Base-by-base conservation (phyloP, 805 yeast species). In the Kodamaea jinghongensis region DNA sequence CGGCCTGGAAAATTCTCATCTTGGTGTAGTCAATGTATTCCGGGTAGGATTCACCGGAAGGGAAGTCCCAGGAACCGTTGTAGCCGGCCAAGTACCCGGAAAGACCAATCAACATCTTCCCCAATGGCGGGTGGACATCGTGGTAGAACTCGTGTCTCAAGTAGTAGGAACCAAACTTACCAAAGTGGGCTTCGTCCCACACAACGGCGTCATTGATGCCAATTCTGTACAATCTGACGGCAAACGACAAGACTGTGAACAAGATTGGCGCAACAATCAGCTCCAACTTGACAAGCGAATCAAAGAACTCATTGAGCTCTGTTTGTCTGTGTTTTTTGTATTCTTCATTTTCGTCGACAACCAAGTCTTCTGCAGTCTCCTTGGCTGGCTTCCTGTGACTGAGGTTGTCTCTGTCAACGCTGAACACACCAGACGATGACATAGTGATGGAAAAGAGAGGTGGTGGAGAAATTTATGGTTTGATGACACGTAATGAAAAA, bases 141-240 rank as follows among this genome's bases (percentile, higher is more conserved):
- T 87, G 95, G 62, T 90, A 91, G 59, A 86, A 88, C 54, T 87
- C 95, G 51, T 87, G 93, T 49, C 70, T 81, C 46, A 91, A 70
- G 63, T 91, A 91, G 60, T 87, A 83, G 9, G 96, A 83, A 23
- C 97, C 98, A 60, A 91, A 91, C 61, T 91, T 93, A 37, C 97
- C 99, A 62, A 91, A 91, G 68, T 90, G 96, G 29, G 96, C 97
- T 60, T 89, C 97, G 65, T 89, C 97, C 97, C 97, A 90, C 16
- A 93, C 93, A 22, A 93, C 97, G 41, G 75, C 71, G 41, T 76
- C 71, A 45, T 87, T 85, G 41, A 75, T 70, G 39, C 86, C 84
- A 50, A 91, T 83, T 46, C 75, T 70, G 66, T 86, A 81, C 61
- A 89, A 78, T 51, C 98, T 78, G 30, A 87, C 74, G 46, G 50